Percentiles rank a stretch among this genome's conserved stretches.
Evolutionary conservation across 2,329 filamentous ascomycete genomes (phyloP).

Genomic region (Cercospora sesami): DNA sequence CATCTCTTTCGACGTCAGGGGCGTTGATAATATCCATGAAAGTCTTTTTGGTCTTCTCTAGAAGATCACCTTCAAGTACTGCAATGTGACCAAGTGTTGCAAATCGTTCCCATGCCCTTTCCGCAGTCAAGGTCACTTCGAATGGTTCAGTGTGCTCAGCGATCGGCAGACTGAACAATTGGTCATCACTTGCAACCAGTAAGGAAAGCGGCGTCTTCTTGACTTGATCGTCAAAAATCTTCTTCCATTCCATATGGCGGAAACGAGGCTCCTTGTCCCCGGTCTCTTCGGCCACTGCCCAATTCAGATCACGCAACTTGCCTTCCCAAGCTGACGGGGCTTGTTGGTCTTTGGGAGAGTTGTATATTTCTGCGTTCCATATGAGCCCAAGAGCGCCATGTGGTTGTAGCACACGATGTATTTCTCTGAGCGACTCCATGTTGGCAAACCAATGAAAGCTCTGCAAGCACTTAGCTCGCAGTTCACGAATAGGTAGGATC

Average conservation of each 20-base stretch:
- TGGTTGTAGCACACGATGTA: conserved; percentile 65
- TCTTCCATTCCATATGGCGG: conserved; percentile 63
- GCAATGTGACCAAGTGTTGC: conserved; percentile 68
- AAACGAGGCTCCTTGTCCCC: conserved; percentile 65
- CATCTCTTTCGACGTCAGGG: conserved; percentile 59
- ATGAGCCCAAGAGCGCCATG: conserved; percentile 64
- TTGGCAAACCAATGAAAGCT: conserved; percentile 65
- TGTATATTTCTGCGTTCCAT: conserved; percentile 61
- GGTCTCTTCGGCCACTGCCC: conserved; percentile 54
- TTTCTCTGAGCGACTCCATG: conserved; percentile 61
- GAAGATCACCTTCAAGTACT: conserved; percentile 54
- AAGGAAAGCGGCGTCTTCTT: conserved; percentile 52
- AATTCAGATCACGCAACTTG: conserved; percentile 61
- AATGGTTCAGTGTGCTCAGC: conserved; percentile 59
- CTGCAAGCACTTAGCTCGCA: conserved; percentile 31
- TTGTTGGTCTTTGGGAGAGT: conserved; percentile 59
- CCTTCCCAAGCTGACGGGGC: conserved; percentile 62
- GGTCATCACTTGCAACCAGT: conserved; percentile 43
- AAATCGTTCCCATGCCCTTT: conserved; percentile 64
- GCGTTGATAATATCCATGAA: conserved; percentile 56
- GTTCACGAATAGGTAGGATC: conserved; percentile 6
- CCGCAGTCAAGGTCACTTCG: conserved; percentile 58
- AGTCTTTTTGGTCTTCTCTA: conserved; percentile 53
- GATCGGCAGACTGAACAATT: conserved; percentile 63
- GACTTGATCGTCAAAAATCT: conserved; percentile 63